Percentiles rank a stretch among this genome's conserved stretches.
Evolutionary conservation across 495 filamentous ascomycete genomes (phyloP).

Genomic region (Cudoniella acicularis): DNA sequence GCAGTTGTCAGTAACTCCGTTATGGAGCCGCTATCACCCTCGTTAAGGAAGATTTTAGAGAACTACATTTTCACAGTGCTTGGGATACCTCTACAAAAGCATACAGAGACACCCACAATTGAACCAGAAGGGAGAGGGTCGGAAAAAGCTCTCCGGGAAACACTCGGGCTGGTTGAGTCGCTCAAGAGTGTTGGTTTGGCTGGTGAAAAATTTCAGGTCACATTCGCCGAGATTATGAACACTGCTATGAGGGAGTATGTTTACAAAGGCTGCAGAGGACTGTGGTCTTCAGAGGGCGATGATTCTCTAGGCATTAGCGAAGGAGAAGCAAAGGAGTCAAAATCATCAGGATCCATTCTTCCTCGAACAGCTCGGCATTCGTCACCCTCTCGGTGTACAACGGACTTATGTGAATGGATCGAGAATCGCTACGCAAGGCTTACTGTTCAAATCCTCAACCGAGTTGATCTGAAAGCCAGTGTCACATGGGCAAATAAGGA

Average conservation of each 20-base stretch:
- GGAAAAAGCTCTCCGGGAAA: conserved; percentile 43
- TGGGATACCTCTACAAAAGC: conserved; percentile 40
- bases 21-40: conserved; percentile 46
- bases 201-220: conserved; percentile 67
- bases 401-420: conserved; percentile 63
- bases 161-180: conserved; percentile 55
- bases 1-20: conserved; percentile 64
- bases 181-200: conserved; percentile 71
- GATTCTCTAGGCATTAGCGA: neutral
- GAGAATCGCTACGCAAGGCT: conserved; percentile 67
- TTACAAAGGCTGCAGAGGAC: conserved; percentile 30
- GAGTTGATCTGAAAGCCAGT: conserved; percentile 26
- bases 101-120: conserved; percentile 20
- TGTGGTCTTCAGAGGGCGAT: conserved; percentile 41
- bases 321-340: neutral
- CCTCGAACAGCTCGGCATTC: conserved; percentile 15
- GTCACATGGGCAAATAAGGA: conserved; percentile 60
- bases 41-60: conserved; percentile 51
- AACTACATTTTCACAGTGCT: conserved; percentile 53
- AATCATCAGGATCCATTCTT: conserved; percentile 1
- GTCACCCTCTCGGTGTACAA: conserved; percentile 48
- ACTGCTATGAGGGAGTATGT: conserved; percentile 65
- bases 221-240: conserved; percentile 74
- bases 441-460: conserved; percentile 57
- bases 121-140: conserved; percentile 31